These are phyloP conservation scores for Neofusicoccum ribis DNA, from an alignment of 2,329 filamentous ascomycete species.

Conservation along the genomic window DNA sequence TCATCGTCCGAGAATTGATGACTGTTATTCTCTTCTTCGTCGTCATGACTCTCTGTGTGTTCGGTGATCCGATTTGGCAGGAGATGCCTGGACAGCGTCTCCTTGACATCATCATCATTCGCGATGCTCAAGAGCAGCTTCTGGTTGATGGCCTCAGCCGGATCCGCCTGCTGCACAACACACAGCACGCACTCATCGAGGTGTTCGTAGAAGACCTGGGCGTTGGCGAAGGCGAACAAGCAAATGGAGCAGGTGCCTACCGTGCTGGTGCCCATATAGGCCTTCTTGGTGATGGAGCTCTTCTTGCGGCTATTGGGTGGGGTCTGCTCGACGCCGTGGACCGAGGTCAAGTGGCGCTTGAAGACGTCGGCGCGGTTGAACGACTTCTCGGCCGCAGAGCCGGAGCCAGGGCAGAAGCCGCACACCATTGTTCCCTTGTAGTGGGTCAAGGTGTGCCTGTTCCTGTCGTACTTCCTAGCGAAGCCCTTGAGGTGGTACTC, in stretches of 20 bases:
- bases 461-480: conserved; percentile 94
- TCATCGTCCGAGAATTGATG: no score
- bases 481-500: conserved; percentile 93
- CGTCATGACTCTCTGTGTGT: conserved; percentile 87
- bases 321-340: conserved; percentile 90
- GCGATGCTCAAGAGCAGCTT: conserved; percentile 42
- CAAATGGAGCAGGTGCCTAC: conserved; percentile 88
- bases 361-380: conserved; percentile 96
- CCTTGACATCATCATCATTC: conserved; percentile 41
- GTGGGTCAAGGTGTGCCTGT: conserved; percentile 88
- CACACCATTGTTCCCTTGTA: conserved; percentile 98
- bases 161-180: conserved; percentile 53
- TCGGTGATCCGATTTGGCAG: conserved; percentile 73
- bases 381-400: conserved; percentile 86
- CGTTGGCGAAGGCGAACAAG: conserved; percentile 67
- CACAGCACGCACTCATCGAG: conserved; percentile 67
- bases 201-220: conserved; percentile 67
- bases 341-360: conserved; percentile 87
- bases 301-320: conserved; percentile 89
- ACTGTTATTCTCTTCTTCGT: conserved; percentile 58
- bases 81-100: conserved; percentile 41
- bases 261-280: conserved; percentile 70
- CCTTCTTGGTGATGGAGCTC: conserved; percentile 59
- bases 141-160: conserved; percentile 45
- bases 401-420: conserved; percentile 87